A percentile compares a stretch with the other conserved stretches of the same genome.
phyloP scores from a whole-genome alignment of 148 eudicot genomes.

The Tetragonia tetragonoides region DNA sequence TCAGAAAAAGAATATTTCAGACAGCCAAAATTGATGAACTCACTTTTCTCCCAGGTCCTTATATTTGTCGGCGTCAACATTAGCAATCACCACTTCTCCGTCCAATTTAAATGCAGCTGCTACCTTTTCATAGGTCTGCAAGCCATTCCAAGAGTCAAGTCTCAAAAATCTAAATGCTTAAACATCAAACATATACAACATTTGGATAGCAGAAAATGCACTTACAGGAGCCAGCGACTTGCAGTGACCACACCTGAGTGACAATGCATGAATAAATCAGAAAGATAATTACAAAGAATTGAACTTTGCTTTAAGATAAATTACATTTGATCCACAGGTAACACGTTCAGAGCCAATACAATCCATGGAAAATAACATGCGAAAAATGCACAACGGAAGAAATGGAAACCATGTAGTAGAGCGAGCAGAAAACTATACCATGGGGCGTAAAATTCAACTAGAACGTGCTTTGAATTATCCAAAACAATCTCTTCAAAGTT shows the following conservation, averaged over 20 bases:
- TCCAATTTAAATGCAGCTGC: slow-evolving; percentile 81
- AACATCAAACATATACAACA: background rate
- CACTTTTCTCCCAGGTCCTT: slow-evolving; percentile 83
- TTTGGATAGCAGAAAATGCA: slow-evolving; percentile 10
- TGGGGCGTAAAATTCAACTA: slow-evolving; percentile 97
- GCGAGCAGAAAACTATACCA: slow-evolving; percentile 48
- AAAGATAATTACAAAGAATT: background rate
- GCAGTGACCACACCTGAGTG: slow-evolving; percentile 97
- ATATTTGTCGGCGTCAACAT: slow-evolving; percentile 86
- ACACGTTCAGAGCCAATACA: background rate
- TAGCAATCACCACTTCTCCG: slow-evolving; percentile 83
- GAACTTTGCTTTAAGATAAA: background rate
- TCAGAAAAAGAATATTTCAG: background rate
- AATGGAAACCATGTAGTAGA: background rate
- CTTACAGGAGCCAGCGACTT: slow-evolving; percentile 96
- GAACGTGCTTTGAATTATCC: slow-evolving; percentile 76
- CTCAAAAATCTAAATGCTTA: background rate
- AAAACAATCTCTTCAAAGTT: slow-evolving; percentile 83
- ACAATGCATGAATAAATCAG: background rate
- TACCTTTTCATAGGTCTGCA: slow-evolving; percentile 83
- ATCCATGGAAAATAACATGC: background rate
- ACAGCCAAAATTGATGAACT: slow-evolving; percentile 25
- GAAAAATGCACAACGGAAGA: slow-evolving; percentile 4
- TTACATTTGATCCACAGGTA: background rate
- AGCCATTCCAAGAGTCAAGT: slow-evolving; percentile 13